Conservation (phyloP, 306 rosid genomes). For the Rubus idaeus region DNA sequence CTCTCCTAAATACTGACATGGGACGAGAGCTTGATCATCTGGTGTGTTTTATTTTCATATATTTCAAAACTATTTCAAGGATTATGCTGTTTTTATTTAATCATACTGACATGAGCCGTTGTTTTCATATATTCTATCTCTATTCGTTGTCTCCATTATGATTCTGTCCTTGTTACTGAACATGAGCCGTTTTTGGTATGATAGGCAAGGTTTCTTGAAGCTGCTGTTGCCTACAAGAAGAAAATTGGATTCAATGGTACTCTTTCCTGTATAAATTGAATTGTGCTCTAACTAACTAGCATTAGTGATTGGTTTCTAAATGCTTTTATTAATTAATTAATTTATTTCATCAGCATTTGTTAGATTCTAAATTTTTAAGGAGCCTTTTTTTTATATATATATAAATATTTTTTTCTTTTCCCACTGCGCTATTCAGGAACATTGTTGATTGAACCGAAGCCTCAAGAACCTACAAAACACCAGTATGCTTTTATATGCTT, state of each 20-base stretch:
- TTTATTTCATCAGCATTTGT: neutral
- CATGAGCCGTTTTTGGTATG: conserved; percentile 21
- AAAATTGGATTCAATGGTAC: conserved; percentile 95
- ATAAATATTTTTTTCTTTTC: neutral
- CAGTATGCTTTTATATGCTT: conserved; percentile 49
- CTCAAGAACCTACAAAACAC: conserved; percentile 97
- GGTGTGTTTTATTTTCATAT: conserved; percentile 40
- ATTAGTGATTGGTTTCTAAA: neutral
- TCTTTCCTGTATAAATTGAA: neutral
- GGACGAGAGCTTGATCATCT: conserved; percentile 89
- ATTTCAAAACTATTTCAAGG: neutral
- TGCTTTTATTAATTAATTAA: neutral
- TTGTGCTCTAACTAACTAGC: neutral
- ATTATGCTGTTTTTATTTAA: conserved; percentile 5
- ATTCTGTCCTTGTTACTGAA: conserved; percentile 2
- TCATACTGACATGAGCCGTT: neutral
- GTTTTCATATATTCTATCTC: no score
- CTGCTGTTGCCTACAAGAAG: conserved; percentile 82
- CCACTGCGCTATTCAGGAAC: conserved; percentile 57
- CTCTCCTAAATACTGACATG: conserved; percentile 96
- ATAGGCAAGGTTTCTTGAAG: conserved; percentile 88
- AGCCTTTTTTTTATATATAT: neutral
- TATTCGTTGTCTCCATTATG: conserved; percentile 1
- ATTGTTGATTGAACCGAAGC: conserved; percentile 90
- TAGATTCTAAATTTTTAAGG: neutral